A percentile compares a stretch with the other conserved stretches of the same genome.
Conservation (phyloP, 306 rosid genomes). For the Fragaria ananassa region DNA sequence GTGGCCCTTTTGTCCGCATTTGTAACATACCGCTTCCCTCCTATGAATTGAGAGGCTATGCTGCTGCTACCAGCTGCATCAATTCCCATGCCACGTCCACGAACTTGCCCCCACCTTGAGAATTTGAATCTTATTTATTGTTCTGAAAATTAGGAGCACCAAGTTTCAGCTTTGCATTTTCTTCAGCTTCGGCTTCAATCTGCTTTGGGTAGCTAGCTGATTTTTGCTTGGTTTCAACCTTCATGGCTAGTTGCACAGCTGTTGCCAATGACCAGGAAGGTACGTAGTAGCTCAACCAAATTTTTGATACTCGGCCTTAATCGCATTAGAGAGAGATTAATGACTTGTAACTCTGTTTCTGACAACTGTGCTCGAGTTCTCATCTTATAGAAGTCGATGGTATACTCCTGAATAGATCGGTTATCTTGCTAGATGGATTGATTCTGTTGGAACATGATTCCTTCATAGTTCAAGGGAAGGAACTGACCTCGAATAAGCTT, state of each 20-base stretch:
- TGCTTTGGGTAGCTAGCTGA: background rate
- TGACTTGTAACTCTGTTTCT: background rate
- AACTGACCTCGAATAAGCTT: background rate
- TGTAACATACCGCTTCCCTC: too few relatives aligned
- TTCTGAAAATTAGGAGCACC: too few relatives aligned
- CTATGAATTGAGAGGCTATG: too few relatives aligned
- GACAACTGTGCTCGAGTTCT: background rate
- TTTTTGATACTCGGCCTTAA: background rate
- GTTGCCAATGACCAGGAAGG: background rate
- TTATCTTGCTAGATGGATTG: background rate
- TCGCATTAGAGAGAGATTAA: background rate
- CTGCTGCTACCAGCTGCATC: too few relatives aligned
- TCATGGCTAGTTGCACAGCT: background rate
- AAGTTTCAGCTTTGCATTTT: too few relatives aligned
- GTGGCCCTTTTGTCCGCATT: too few relatives aligned
- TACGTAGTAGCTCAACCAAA: background rate
- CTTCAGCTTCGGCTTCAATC: too few relatives aligned
- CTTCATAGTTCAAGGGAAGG: background rate
- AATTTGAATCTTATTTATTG: too few relatives aligned
- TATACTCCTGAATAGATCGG: background rate
- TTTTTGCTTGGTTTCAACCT: background rate
- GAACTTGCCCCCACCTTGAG: too few relatives aligned
- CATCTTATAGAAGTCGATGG: background rate
- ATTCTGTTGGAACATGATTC: background rate
- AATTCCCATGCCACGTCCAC: too few relatives aligned